Conservation (phyloP, 805 yeast species). For the Kodamaea nitidulidarum region DNA sequence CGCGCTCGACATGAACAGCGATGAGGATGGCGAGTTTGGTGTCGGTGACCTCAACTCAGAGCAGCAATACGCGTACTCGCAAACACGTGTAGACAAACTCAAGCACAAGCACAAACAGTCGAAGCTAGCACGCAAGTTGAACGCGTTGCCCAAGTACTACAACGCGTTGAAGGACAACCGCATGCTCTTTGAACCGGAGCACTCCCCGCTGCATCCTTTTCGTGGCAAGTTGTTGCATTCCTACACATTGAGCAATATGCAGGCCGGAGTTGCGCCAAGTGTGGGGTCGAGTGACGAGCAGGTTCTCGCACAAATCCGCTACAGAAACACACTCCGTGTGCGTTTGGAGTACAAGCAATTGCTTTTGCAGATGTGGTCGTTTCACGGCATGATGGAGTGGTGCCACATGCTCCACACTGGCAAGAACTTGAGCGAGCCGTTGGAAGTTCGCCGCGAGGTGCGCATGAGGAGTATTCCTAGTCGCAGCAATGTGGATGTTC, state of each 20-base stretch:
- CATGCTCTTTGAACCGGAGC: slow-evolving; percentile 38
- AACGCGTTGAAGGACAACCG: slow-evolving; percentile 23
- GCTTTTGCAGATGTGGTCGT: slow-evolving; percentile 40
- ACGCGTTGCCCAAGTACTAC: slow-evolving; percentile 18
- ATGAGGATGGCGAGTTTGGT: slow-evolving; percentile 28
- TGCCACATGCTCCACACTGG: slow-evolving; percentile 31
- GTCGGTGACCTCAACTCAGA: slow-evolving; percentile 2
- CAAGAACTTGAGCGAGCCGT: slow-evolving; percentile 29
- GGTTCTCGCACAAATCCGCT: slow-evolving; percentile 20
- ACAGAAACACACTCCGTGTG: slow-evolving; percentile 32
- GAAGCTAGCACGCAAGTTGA: slow-evolving; percentile 14
- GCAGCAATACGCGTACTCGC: slow-evolving; percentile 4
- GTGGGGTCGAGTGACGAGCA: slow-evolving; percentile 17
- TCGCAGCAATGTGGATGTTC: neutral
- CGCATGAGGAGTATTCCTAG: slow-evolving; percentile 26
- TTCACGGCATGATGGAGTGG: slow-evolving; percentile 38
- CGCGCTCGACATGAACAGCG: slow-evolving; percentile 21
- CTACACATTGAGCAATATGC: slow-evolving; percentile 29
- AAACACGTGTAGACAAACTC: slow-evolving; percentile 13
- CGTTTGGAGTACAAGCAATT: slow-evolving; percentile 38
- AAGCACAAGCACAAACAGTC: slow-evolving; percentile 16
- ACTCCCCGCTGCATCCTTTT: slow-evolving; percentile 15
- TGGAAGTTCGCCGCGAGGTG: slow-evolving; percentile 24
- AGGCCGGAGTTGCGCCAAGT: slow-evolving; percentile 37
- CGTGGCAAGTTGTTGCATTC: slow-evolving; percentile 23